Evolutionary conservation across 192 early-diverging fungal species (phyloP), one percentile per base, ranked within the genome.

Genomic region (Phycomyces blakesleeanus): DNA sequence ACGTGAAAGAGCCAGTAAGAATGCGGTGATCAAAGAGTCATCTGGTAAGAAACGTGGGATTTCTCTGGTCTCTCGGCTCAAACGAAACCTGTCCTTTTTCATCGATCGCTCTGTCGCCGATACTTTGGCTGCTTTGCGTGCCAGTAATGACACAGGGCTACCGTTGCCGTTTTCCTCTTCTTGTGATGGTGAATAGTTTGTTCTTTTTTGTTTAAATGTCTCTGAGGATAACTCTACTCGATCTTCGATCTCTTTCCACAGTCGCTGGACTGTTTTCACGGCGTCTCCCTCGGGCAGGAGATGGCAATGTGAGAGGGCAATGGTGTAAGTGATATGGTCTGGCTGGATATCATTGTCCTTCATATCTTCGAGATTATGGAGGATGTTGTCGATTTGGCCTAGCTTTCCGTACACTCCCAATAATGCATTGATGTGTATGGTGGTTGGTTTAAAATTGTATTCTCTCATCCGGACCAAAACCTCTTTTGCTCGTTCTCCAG

Each of bases 11-110:
- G 58, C 16, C 2, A 24, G 34, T 5, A 60, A 60, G 5, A 60
- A 60, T 15, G 41, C 58, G 1, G 40, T 22, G 15, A 60, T 21
- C 40, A 60, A 26, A 11, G 58, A 20, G 40, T 60, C 58, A 21
- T 60, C 58, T 3, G 44, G 44, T 3, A 12, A 3, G 42, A 24
- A 41, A 9, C 41, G 11, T 29, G 29, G 9, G 29, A 0, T 38
- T 5, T 6, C 4, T 37, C 5, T 11, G 3, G 16, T 40, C 18
- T 41, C 3, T 27, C 16, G n/a, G 1, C 6, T 38, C 25, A 27
- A 8, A 38, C 6, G 5, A 20, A 42, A 20, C 18, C 0, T 34
- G 3, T 60, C 40, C 22, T 26, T 18, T 27, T 11, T 20, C 10
- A 38, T 5, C 2, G n/a, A 16, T 12, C 20, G 20, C 1, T 60